phyloP scores from a whole-genome alignment of 1,284 basidiomycete species.

The Ceratorhiza oryzae-sativae region DNA sequence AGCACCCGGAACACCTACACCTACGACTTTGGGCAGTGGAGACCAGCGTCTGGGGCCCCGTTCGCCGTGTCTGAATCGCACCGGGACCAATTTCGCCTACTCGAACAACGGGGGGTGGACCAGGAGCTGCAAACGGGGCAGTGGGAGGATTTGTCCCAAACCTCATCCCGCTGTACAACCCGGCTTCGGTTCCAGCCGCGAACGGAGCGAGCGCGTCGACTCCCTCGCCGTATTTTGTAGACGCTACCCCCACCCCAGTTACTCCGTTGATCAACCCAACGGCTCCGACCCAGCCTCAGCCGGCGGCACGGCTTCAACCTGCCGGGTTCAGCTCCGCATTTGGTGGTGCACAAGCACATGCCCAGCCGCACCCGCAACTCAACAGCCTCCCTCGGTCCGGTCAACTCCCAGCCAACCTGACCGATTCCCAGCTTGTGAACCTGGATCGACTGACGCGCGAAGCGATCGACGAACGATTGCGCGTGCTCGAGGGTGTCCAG shows the following conservation, averaged over 20 bases:
- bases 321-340: slow-evolving; percentile 24
- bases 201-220: not conserved
- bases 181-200: slow-evolving; percentile 40
- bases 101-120: not conserved
- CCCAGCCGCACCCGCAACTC: slow-evolving; percentile 20
- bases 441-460: slow-evolving; percentile 73
- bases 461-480: slow-evolving; percentile 81
- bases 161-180: slow-evolving; percentile 63
- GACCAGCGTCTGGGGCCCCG: not conserved
- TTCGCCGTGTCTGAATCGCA: slow-evolving; percentile 27
- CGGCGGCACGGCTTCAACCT: not conserved
- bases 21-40: slow-evolving; percentile 31
- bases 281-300: slow-evolving; percentile 32
- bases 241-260: slow-evolving; percentile 18
- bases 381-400: slow-evolving; percentile 47
- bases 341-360: not conserved
- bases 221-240: slow-evolving; percentile 24
- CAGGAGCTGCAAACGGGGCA: not conserved
- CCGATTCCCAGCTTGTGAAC: slow-evolving; percentile 64
- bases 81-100: slow-evolving; percentile 5
- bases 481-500: slow-evolving; percentile 77
- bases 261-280: slow-evolving; percentile 7
- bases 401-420: slow-evolving; percentile 59
- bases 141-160: slow-evolving; percentile 52
- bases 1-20: slow-evolving; percentile 26